Base-by-base conservation (phyloP, 306 rosid species). In the Cercis canadensis region DNA sequence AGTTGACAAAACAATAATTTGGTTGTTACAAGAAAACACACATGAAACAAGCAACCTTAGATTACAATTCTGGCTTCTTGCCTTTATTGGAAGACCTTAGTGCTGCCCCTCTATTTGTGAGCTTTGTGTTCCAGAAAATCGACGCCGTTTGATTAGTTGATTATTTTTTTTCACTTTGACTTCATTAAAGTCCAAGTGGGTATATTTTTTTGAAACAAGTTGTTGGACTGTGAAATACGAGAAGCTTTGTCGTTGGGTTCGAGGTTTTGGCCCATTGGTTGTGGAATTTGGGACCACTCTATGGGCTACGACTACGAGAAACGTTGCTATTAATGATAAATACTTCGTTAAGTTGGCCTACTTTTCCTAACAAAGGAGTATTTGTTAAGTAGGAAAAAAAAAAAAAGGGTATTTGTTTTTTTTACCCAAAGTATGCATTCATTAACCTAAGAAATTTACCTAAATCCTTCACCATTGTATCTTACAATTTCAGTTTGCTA, bases 1-100 rank as follows among this genome's bases (percentile, higher is more conserved):
- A 67, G 75, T 84, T 75, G 86, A 81, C 83, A 82, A 50, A 70
- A 69, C 72, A 76, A 61, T 32, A 53, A 70, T 19, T 62, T 59
- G 46, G 49, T 29, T 74, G 58, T 67, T 11, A 32, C 79, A 10
- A 46, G 37, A 40, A 58, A 55, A 65, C 65, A 69, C 69, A 71
- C 17, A 55, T 58, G 55, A 75, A 79, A 49, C 75, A 71, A 63
- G 77, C 82, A 78, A 59, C 62, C 80, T 55, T 15, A 29, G 54
- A 82, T 54, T 63, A 32, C 65, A 57, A 52, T 71, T 58, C 24
- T 78, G 61, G 43, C 67, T 56, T 21, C 75, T 78, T 56, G 65
- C 75, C 64, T 34, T 24, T 61, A 74, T 45, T 56, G 59, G 81
- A 52, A 76, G 7, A 77, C 52, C 67, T 50, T 65, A 45, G 49